Conservation (phyloP, 2,329 filamentous ascomycete genomes). For the Fusarium buxicola region DNA sequence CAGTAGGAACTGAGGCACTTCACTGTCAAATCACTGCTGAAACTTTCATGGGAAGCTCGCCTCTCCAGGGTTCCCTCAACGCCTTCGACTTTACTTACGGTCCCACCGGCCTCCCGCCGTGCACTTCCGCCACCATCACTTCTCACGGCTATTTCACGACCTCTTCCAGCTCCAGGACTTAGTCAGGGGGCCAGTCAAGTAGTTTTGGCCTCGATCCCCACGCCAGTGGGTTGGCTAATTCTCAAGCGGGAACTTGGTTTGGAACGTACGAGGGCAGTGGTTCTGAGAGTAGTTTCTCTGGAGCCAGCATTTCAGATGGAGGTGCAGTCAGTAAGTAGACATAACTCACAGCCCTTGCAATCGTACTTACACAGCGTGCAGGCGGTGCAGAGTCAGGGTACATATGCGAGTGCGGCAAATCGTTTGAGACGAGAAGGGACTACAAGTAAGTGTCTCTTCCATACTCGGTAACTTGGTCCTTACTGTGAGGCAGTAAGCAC, state of each 20-base stretch:
- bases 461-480: not conserved
- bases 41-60: not conserved
- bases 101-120: not conserved
- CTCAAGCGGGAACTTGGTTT: conserved; percentile 25
- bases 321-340: not conserved
- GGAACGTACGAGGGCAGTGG: not conserved
- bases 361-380: not conserved
- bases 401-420: not conserved
- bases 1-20: not conserved
- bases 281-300: not conserved
- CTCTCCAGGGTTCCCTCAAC: no score
- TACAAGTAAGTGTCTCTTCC: conserved; percentile 10
- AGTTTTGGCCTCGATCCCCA: conserved; percentile 15
- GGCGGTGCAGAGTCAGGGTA: not conserved
- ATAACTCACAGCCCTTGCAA: fast-evolving
- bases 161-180: conserved; percentile 28
- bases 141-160: not conserved
- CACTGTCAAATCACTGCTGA: not conserved
- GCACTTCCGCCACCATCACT: not conserved
- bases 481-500: conserved; percentile 14
- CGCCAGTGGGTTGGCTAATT: conserved; percentile 12
- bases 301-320: not conserved
- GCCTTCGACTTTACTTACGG: not conserved
- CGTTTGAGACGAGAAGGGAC: not conserved
- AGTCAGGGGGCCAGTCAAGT: conserved; percentile 27